phyloP scores from a whole-genome alignment of 805 yeast species.

The Crinitomyces ghanaensis region DNA sequence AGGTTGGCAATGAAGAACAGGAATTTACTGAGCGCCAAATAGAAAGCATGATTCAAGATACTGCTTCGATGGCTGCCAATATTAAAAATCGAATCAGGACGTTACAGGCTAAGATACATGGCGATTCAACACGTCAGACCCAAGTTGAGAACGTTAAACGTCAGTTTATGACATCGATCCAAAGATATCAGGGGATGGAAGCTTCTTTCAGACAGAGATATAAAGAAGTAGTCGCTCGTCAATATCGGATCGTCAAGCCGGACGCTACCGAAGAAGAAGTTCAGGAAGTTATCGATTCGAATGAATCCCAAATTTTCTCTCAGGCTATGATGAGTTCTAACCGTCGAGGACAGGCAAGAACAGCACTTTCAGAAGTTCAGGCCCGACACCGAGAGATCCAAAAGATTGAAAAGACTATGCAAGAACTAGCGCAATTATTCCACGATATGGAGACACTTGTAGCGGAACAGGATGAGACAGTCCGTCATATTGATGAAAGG shows the following conservation, averaged over 20 bases:
- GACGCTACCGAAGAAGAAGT: constrained; percentile 63
- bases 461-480: constrained; percentile 84
- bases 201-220: constrained; percentile 76
- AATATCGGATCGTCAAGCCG: constrained; percentile 60
- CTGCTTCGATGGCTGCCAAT: constrained; percentile 61
- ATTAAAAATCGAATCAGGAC: constrained; percentile 68
- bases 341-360: constrained; percentile 62
- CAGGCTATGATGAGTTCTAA: constrained; percentile 48
- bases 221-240: constrained; percentile 82
- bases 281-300: constrained; percentile 70
- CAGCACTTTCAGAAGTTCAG: constrained; percentile 92
- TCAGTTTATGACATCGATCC: constrained; percentile 75
- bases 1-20: constrained; percentile 53
- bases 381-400: constrained; percentile 90
- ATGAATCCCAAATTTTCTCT: constrained; percentile 82
- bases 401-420: constrained; percentile 90
- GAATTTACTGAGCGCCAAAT: constrained; percentile 60
- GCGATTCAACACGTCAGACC: constrained; percentile 68
- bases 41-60: constrained; percentile 66
- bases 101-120: constrained; percentile 43
- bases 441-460: constrained; percentile 94
- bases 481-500: constrained; percentile 72
- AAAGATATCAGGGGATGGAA: constrained; percentile 77
- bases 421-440: constrained; percentile 88
- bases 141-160: constrained; percentile 86